Evolutionary conservation across 2,329 filamentous ascomycete genomes (phyloP), one percentile per base, ranked within the genome.

Genomic region (Fusarium palustre): DNA sequence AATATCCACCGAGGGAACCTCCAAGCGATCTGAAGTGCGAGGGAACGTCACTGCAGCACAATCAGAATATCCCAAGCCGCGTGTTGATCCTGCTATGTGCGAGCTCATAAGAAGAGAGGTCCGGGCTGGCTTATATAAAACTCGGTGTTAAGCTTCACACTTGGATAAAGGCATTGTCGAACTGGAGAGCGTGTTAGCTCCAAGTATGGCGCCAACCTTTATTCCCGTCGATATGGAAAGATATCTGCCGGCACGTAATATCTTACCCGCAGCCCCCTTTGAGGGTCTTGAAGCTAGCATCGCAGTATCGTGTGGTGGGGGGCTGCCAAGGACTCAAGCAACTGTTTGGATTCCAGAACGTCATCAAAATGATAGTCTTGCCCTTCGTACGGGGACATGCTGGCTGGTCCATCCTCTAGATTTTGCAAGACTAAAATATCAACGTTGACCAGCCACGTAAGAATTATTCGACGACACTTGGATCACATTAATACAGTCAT

Each of bases 301-400:
- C 20, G 48, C 48, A 52, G 22, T 22, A 38, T 63, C 46, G 53
- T 63, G 52, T 63, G 64, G 56, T 68, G 68, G 68, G 61, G 68
- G 63, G 55, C 56, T 56, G 54, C 48, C 60, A 64, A 62, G 36
- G 45, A 31, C 43, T 25, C 43, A 49, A 46, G 43, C 55, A 63
- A 39, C 41, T 58, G 34, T 28, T 56, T 52, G 64, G 63, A 53
- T 74, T 74, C 72, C 72, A 74, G 72, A 74, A 73, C 63, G 41
- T 70, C 69, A 52, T 38, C 66, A 63, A 70, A 74, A 74, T 59
- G 58, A 42, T 20, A 30, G 8, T 30, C 46, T 33, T 61, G n/a
- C 58, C 12, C 28, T 45, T 31, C 25, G 41, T 33, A 46, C 41
- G 22, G 58, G 58, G 22, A 33, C 36, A 50, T 34, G 48, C 31